Conservation (phyloP, 371 early-diverging fungal species). For the Mucor circinelloides region DNA sequence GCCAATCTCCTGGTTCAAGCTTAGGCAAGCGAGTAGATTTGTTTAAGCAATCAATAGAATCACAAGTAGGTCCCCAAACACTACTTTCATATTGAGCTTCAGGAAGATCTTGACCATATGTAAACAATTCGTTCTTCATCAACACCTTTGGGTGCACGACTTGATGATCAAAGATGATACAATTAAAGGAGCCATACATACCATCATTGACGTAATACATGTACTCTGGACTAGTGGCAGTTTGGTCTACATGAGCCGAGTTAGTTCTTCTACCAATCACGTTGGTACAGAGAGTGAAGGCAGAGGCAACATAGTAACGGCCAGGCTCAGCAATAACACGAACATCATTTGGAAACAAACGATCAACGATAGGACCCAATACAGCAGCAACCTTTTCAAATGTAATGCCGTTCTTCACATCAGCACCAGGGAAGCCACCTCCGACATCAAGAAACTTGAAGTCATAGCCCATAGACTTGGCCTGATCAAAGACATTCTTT, state of each 20-base stretch:
- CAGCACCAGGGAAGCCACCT: conserved; percentile 96
- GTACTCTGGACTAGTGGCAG: conserved; percentile 40
- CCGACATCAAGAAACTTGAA: conserved; percentile 92
- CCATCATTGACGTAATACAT: conserved; percentile 99
- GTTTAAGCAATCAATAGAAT: conserved; percentile 94
- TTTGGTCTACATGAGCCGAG: conserved; percentile 32
- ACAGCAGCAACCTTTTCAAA: conserved; percentile 87
- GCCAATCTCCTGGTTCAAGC: conserved; percentile 94
- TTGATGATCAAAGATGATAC: conserved; percentile 96
- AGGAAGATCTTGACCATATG: conserved; percentile 32
- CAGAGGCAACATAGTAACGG: conserved; percentile 93
- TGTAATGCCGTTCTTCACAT: conserved; percentile 72
- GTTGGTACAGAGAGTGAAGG: conserved; percentile 92
- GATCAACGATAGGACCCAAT: conserved; percentile 79
- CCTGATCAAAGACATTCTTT: conserved; percentile 87
- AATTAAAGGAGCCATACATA: conserved; percentile 97
- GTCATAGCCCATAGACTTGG: conserved; percentile 71
- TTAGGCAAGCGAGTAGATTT: conserved; percentile 74
- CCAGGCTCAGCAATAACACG: conserved; percentile 98
- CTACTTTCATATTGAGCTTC: conserved; percentile 60
- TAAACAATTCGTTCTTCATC: conserved; percentile 47
- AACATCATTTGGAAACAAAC: conserved; percentile 69
- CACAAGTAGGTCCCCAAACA: conserved; percentile 99
- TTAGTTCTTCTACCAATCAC: conserved; percentile 88
- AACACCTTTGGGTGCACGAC: conserved; percentile 65